phyloP scores from a whole-genome alignment of 2,329 filamentous ascomycete genomes.

The Aspergillus aculeatus region DNA sequence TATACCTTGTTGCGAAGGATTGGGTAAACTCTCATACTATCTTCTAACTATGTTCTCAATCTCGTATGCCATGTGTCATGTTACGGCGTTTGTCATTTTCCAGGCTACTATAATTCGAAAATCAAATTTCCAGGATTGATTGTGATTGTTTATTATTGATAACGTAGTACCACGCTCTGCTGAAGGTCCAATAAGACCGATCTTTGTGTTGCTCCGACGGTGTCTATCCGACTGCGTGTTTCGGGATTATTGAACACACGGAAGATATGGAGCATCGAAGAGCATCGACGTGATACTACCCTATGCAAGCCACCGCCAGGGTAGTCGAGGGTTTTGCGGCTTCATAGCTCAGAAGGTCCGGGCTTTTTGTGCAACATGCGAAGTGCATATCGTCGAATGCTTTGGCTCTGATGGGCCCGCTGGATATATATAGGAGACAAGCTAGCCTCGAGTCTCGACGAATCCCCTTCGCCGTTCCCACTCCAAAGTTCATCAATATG shows the following conservation, averaged over 20 bases:
- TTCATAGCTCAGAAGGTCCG: not conserved
- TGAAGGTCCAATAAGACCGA: not conserved
- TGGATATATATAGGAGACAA: not conserved
- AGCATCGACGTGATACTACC: not conserved
- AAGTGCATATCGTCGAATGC: not conserved
- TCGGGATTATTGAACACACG: not conserved
- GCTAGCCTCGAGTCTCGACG: not conserved
- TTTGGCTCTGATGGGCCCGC: not conserved
- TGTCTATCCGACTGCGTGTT: not conserved
- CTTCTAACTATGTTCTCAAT: not conserved
- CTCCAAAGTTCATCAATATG: not conserved
- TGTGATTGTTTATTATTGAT: not conserved
- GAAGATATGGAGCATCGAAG: not conserved
- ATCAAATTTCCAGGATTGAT: not conserved
- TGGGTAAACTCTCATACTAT: not conserved
- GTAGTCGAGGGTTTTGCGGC: not conserved
- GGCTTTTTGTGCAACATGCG: not conserved
- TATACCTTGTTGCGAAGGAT: constrained; percentile 15
- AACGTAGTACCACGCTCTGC: not conserved
- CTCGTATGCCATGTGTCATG: not conserved
- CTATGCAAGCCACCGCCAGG: constrained; percentile 3
- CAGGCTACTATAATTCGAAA: not conserved
- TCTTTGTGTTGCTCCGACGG: not conserved
- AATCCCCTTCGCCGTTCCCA: not conserved
- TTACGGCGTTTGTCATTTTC: not conserved